These are phyloP conservation scores for Skeletonema marinoi DNA, from an alignment of 108 stramenopile genomes.

Conservation along the genomic window DNA sequence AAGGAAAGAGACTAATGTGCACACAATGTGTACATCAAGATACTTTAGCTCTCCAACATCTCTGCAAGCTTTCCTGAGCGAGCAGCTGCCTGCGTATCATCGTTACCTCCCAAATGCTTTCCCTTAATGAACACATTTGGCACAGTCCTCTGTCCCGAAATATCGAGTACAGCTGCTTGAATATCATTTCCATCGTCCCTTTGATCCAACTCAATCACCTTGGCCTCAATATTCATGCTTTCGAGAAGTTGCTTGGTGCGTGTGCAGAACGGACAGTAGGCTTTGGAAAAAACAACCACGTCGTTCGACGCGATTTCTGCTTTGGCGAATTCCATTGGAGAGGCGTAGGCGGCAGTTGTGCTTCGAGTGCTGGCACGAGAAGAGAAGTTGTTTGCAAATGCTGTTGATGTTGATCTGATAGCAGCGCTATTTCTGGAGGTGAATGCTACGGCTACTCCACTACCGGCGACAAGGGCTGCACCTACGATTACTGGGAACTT, in stretches of 20 bases:
- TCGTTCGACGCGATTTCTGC: constrained; percentile 75
- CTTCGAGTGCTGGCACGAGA: constrained; percentile 7
- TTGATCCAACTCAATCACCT: constrained; percentile 65
- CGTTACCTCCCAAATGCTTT: constrained; percentile 80
- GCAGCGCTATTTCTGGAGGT: neutral
- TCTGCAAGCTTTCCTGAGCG: constrained; percentile 67
- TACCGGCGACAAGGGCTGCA: neutral
- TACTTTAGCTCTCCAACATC: constrained; percentile 50
- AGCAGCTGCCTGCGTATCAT: constrained; percentile 71
- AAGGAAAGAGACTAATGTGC: neutral
- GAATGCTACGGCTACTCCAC: constrained; percentile 22
- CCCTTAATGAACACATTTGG: constrained; percentile 69
- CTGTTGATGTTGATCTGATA: constrained; percentile 1
- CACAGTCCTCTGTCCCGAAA: constrained; percentile 60
- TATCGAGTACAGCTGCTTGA: constrained; percentile 49
- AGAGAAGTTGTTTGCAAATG: constrained; percentile 4
- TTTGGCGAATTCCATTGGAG: constrained; percentile 63
- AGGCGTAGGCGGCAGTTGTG: constrained; percentile 13
- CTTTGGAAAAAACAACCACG: constrained; percentile 69
- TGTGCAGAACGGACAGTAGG: constrained; percentile 77
- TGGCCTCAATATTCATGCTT: constrained; percentile 44
- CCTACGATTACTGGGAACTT: constrained; percentile 18
- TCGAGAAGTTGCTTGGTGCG: constrained; percentile 67
- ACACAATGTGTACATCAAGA: neutral
- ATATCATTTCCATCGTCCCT: constrained; percentile 65